Conservation (phyloP, 202 grass and related monocot species). For the Digitaria exilis region DNA sequence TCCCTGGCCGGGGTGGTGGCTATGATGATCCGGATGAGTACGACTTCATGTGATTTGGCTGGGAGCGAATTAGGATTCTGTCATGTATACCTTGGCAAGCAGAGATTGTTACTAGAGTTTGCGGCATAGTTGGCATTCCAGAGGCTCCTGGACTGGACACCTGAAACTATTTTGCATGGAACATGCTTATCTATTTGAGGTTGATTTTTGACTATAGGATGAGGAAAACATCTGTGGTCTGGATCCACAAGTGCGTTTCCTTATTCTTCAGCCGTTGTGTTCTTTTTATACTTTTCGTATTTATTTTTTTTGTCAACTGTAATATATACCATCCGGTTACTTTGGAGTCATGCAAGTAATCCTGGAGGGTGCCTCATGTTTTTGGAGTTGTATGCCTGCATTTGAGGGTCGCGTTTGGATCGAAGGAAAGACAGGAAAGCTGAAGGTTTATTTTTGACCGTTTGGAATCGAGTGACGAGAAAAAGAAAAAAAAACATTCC, state of each 20-base stretch:
- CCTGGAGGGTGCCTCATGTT: constrained; percentile 3
- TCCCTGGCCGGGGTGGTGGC: constrained; percentile 34
- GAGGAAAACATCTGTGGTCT: constrained; percentile 14
- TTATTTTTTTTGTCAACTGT: constrained; percentile 41
- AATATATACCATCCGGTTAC: constrained; percentile 35
- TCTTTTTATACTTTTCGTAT: not conserved
- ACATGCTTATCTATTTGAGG: constrained; percentile 36
- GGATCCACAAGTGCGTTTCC: not conserved
- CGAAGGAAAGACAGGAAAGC: no score
- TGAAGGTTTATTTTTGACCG: no score
- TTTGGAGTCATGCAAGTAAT: constrained; percentile 47
- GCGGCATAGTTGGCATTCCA: constrained; percentile 37
- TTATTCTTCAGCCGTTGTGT: constrained; percentile 5
- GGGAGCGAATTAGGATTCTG: constrained; percentile 29
- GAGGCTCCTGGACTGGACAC: constrained; percentile 24
- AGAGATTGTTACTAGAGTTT: constrained; percentile 51
- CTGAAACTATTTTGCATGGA: constrained; percentile 33
- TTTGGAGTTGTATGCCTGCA: not conserved
- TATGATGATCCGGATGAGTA: constrained; percentile 73
- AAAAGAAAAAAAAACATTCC: no score
- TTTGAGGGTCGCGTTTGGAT: not conserved
- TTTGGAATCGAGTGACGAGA: no score
- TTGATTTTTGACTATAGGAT: constrained; percentile 52
- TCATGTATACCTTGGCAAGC: constrained; percentile 46
- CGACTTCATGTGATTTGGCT: constrained; percentile 84